A percentile compares a stretch with the other conserved stretches of the same genome.
phyloP scores from a whole-genome alignment of 495 filamentous ascomycete species.

The Hypoxylon fuscum region DNA sequence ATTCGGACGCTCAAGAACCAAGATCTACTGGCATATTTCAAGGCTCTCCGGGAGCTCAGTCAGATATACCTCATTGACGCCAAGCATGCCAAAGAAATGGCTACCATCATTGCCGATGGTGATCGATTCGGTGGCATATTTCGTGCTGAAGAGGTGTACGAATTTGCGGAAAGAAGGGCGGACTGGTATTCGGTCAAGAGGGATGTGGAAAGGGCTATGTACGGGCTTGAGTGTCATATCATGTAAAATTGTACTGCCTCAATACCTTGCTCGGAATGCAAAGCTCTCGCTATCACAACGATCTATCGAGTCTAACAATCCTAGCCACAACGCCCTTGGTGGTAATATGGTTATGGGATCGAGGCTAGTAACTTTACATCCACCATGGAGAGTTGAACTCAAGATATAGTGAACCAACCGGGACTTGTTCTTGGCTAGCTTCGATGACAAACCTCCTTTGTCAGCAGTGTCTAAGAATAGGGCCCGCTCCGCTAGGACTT shows the following conservation, averaged over 20 bases:
- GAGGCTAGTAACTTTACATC: too few species aligned
- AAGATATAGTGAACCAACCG: too few species aligned
- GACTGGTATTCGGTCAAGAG: conserved; percentile 92
- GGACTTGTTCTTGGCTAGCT: too few species aligned
- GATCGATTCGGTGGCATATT: conserved; percentile 92
- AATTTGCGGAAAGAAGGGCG: conserved; percentile 91
- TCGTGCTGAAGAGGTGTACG: conserved; percentile 94
- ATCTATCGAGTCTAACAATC: not conserved
- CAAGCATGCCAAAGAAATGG: conserved; percentile 91
- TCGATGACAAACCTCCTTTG: too few species aligned
- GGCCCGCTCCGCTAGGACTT: not conserved
- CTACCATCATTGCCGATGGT: conserved; percentile 90
- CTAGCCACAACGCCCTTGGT: too few species aligned
- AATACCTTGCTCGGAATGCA: not conserved
- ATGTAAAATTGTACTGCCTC: conserved; percentile 67
- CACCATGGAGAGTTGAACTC: too few species aligned
- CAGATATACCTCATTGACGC: conserved; percentile 96
- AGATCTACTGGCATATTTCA: conserved; percentile 87
- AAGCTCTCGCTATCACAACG: not conserved
- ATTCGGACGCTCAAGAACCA: conserved; percentile 81
- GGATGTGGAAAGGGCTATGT: conserved; percentile 96
- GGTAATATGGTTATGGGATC: too few species aligned
- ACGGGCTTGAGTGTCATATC: conserved; percentile 86
- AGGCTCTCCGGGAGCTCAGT: conserved; percentile 86
- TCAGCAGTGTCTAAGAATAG: too few species aligned